Evolutionary conservation across 2,329 filamentous ascomycete genomes (phyloP).

Genomic region (Bretziella fagacearum): DNA sequence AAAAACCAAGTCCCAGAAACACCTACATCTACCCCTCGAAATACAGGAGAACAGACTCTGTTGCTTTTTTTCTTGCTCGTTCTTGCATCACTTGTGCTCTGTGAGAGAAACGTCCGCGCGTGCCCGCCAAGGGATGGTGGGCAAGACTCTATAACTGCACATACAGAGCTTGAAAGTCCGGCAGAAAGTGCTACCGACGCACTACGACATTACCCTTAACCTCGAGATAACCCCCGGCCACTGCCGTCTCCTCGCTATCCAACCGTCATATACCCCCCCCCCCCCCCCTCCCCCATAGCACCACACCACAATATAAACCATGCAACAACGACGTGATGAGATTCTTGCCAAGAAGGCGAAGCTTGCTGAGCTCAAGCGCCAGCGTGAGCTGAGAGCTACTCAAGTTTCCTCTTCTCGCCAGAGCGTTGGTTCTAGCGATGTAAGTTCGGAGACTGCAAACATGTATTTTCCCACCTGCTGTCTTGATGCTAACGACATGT

Average conservation of each 20-base stretch:
- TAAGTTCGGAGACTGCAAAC: constrained; percentile 27
- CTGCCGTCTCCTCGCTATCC: neutral
- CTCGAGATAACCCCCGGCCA: neutral
- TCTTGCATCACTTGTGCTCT: constrained; percentile 1
- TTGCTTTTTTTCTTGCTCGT: neutral
- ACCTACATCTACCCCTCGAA: neutral
- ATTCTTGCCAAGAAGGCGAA: constrained; percentile 93
- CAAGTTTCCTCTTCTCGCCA: constrained; percentile 55
- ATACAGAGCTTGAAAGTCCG: neutral
- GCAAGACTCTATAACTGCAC: neutral
- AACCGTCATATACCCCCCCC: neutral
- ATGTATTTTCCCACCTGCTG: constrained; percentile 13
- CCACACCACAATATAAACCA: neutral
- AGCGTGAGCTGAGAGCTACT: constrained; percentile 67
- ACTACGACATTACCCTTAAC: neutral
- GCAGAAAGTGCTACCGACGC: neutral
- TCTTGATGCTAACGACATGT: constrained; percentile 1
- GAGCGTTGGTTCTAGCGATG: constrained; percentile 52
- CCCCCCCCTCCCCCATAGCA: neutral
- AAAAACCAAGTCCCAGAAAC: neutral
- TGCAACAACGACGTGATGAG: constrained; percentile 77
- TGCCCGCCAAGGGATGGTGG: neutral
- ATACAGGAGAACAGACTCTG: constrained; percentile 4
- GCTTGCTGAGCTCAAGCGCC: constrained; percentile 86
- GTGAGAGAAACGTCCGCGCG: neutral